These are phyloP conservation scores for Paramecium sexaurelia DNA, from an alignment of 73 alveolate species.

Conservation along the genomic window DNA sequence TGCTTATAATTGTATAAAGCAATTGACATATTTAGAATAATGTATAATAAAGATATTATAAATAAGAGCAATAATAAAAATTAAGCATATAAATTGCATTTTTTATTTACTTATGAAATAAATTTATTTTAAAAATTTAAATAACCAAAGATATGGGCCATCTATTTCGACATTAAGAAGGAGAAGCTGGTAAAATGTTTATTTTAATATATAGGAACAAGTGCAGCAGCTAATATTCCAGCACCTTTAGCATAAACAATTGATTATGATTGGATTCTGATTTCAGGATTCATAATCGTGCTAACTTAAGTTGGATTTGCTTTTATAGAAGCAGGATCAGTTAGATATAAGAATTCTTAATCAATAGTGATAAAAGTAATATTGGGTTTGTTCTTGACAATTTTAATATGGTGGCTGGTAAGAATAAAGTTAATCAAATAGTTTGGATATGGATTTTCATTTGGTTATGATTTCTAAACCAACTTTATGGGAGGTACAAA, in stretches of 20 bases:
- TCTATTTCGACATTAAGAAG: background rate
- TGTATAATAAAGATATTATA: background rate
- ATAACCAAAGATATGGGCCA: conserved; percentile 40
- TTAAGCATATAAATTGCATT: background rate
- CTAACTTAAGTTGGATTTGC: conserved; percentile 48
- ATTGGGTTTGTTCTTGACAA: conserved; percentile 14
- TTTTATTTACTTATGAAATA: background rate
- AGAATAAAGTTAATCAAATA: background rate
- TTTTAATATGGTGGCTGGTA: conserved; percentile 48
- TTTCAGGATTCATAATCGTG: conserved; percentile 39
- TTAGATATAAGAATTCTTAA: conserved; percentile 48
- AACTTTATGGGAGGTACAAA: conserved; percentile 54
- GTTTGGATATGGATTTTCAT: conserved; percentile 60
- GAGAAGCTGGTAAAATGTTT: background rate
- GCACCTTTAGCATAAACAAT: background rate
- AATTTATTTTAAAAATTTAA: conserved; percentile 35
- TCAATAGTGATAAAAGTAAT: conserved; percentile 40
- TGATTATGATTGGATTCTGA: conserved; percentile 39
- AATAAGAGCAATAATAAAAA: background rate
- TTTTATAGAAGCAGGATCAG: conserved; percentile 29
- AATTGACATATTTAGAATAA: background rate
- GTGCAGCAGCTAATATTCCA: background rate
- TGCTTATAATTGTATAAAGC: background rate
- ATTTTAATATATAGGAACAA: background rate
- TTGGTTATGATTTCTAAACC: conserved; percentile 17